Evolutionary conservation across 306 rosid species (phyloP).

Genomic region (Senna tora): DNA sequence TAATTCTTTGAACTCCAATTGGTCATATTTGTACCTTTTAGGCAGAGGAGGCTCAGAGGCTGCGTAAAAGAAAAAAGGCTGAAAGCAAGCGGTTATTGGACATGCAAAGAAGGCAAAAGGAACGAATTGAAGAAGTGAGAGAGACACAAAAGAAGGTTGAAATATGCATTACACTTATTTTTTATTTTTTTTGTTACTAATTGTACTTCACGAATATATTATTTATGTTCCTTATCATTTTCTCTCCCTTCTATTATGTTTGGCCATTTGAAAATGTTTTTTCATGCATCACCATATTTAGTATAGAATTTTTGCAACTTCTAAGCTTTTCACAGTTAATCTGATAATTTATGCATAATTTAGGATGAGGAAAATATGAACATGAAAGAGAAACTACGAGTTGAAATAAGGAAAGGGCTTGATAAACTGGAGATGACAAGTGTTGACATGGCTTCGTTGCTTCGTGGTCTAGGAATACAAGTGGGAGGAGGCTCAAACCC

Average conservation of each 20-base stretch:
- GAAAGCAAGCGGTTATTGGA: slow-evolving; percentile 68
- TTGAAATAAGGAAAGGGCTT: slow-evolving; percentile 68
- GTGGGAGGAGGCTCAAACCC: slow-evolving; percentile 62
- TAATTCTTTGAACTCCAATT: slow-evolving; percentile 27
- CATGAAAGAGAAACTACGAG: slow-evolving; percentile 80
- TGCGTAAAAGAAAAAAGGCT: slow-evolving; percentile 84
- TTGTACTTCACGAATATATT: slow-evolving; percentile 15
- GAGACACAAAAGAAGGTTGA: slow-evolving; percentile 91
- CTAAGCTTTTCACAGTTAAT: slow-evolving; percentile 24
- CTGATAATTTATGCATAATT: slow-evolving; percentile 37
- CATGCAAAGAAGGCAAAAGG: slow-evolving; percentile 82
- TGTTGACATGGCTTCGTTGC: slow-evolving; percentile 77
- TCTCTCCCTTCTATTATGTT: background rate
- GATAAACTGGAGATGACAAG: slow-evolving; percentile 65
- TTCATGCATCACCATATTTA: slow-evolving; percentile 11
- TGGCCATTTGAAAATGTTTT: slow-evolving; percentile 16
- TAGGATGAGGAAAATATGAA: slow-evolving; percentile 85
- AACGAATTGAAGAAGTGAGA: slow-evolving; percentile 93
- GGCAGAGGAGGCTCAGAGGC: slow-evolving; percentile 83
- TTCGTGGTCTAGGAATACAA: slow-evolving; percentile 78
- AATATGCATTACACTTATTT: slow-evolving; percentile 9
- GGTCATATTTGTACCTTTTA: slow-evolving; percentile 39
- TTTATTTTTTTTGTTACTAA: slow-evolving; percentile 9
- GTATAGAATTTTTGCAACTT: slow-evolving; percentile 1
- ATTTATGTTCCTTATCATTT: slow-evolving; percentile 16